Evolutionary conservation across 768 basidiomycete species (phyloP).

Genomic region (Leccinum arenicola): DNA sequence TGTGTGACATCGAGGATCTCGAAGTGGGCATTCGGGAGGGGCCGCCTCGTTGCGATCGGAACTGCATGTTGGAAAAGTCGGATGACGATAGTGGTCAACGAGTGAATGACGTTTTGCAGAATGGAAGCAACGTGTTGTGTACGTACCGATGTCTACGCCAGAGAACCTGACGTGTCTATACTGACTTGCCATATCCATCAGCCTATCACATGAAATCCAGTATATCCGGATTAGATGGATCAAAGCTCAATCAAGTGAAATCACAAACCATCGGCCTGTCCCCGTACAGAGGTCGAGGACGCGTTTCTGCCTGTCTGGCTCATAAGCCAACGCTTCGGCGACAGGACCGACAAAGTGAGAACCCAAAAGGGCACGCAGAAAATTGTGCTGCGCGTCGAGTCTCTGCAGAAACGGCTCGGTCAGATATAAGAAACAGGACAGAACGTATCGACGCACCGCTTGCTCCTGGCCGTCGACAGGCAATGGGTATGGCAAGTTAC

Average conservation of each 20-base stretch:
- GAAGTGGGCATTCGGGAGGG: constrained; percentile 58
- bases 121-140: constrained; percentile 11
- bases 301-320: constrained; percentile 41
- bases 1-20: constrained; percentile 63
- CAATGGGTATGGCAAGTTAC: constrained; percentile 62
- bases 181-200: constrained; percentile 66
- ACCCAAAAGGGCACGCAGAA: constrained; percentile 51
- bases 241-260: constrained; percentile 15
- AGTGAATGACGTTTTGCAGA: constrained; percentile 12
- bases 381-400: constrained; percentile 46
- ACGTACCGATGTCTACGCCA: constrained; percentile 75
- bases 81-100: constrained; percentile 1
- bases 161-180: constrained; percentile 65
- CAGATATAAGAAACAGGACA: neutral
- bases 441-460: constrained; percentile 42
- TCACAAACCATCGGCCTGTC: constrained; percentile 64
- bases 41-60: constrained; percentile 67
- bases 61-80: constrained; percentile 39
- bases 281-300: constrained; percentile 79
- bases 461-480: constrained; percentile 73
- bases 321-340: constrained; percentile 42
- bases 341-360: constrained; percentile 62
- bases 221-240: constrained; percentile 15
- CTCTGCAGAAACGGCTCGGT: constrained; percentile 39
- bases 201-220: constrained; percentile 43